phyloP scores from a whole-genome alignment of 495 filamentous ascomycete species.

The Tricharina praecox region DNA sequence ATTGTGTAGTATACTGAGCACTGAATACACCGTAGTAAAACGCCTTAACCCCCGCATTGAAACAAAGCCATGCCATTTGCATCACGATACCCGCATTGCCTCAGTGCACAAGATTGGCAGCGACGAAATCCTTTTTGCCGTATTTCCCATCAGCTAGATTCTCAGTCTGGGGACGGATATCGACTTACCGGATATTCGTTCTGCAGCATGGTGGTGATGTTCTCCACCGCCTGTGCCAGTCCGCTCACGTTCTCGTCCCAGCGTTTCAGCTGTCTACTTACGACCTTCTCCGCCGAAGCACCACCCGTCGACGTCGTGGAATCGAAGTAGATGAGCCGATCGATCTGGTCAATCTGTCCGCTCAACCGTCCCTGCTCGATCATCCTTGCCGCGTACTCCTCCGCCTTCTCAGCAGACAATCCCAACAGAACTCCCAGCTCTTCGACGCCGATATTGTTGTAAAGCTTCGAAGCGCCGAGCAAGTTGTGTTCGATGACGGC shows the following conservation, averaged over 20 bases:
- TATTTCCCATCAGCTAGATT: no score
- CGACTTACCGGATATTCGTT: conserved; percentile 46
- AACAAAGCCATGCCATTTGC: no score
- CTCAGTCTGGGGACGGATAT: no score
- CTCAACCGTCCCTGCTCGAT: conserved; percentile 78
- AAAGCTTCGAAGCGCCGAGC: conserved; percentile 66
- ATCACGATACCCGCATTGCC: no score
- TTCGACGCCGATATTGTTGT: conserved; percentile 72
- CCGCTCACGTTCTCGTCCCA: conserved; percentile 83
- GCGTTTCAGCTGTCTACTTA: conserved; percentile 52
- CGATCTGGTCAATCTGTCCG: conserved; percentile 89
- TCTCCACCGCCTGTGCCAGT: conserved; percentile 75
- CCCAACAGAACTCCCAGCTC: conserved; percentile 62
- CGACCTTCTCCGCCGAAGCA: conserved; percentile 43
- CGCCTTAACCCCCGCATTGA: neutral
- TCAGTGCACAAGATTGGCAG: conserved; percentile 29
- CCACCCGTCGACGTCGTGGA: conserved; percentile 29
- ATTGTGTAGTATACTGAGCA: no score
- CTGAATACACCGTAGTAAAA: conserved; percentile 3
- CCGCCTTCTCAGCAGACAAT: conserved; percentile 62
- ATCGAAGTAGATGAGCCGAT: conserved; percentile 63
- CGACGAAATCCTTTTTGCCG: conserved; percentile 37
- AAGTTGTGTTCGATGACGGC: conserved; percentile 94
- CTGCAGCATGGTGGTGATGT: conserved; percentile 58
- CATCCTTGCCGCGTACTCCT: conserved; percentile 85